These are phyloP conservation scores for Fusarium solani-melongenae DNA, from an alignment of 2,329 filamentous ascomycete genomes.

Conservation along the genomic window DNA sequence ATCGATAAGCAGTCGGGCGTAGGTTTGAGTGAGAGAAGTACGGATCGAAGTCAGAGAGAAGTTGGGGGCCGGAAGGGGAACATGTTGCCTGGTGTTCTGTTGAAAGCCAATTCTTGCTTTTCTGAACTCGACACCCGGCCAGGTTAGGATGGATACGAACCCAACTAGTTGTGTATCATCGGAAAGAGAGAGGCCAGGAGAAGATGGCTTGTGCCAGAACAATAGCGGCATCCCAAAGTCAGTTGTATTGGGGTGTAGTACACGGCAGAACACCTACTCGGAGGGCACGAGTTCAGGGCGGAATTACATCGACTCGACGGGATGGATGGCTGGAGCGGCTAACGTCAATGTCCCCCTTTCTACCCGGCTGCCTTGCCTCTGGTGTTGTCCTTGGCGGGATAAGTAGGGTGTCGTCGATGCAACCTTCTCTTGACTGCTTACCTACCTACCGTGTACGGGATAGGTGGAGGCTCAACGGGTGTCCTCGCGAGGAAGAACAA, in stretches of 20 bases:
- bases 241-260: slow-evolving; percentile 16
- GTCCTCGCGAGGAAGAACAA: background rate
- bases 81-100: background rate
- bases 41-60: background rate
- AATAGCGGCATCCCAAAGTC: slow-evolving; percentile 1
- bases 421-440: slow-evolving; percentile 14
- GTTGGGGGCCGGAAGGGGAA: slow-evolving; percentile 24
- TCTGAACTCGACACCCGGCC: background rate
- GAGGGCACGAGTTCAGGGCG: slow-evolving; percentile 8
- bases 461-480: background rate
- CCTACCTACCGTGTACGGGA: background rate
- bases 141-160: background rate
- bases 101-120: background rate
- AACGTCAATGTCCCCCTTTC: slow-evolving; percentile 15
- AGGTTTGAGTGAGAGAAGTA: slow-evolving; percentile 17
- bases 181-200: background rate
- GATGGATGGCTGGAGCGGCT: slow-evolving; percentile 35
- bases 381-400: slow-evolving; percentile 20
- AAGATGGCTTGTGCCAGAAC: slow-evolving; percentile 3
- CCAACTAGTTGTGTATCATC: background rate
- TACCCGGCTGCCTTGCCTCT: slow-evolving; percentile 16
- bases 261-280: background rate
- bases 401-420: slow-evolving; percentile 43
- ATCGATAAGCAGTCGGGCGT: slow-evolving; percentile 24
- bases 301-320: slow-evolving; percentile 8